phyloP scores from a whole-genome alignment of 176 grass and related monocot genomes.

The Aegilops longissima region DNA sequence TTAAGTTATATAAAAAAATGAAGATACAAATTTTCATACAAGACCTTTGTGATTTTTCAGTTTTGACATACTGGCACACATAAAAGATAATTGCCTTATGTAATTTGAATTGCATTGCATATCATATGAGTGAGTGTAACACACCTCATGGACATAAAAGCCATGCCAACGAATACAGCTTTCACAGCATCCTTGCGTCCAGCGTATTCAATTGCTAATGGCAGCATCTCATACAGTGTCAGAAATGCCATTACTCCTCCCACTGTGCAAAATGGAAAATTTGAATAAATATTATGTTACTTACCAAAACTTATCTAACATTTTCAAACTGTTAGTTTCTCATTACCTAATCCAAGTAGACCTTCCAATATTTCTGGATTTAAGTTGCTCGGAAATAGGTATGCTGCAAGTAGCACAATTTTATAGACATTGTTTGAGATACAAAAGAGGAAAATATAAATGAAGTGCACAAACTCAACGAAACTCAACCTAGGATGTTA shows the following conservation, averaged over 20 bases:
- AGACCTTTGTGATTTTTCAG: not conserved
- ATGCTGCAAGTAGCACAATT: conserved; percentile 54
- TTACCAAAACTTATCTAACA: not conserved
- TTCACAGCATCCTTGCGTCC: conserved; percentile 91
- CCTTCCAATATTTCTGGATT: conserved; percentile 96
- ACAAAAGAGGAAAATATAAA: not conserved
- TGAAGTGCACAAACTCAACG: not conserved
- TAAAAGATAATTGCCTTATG: not conserved
- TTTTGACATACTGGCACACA: not conserved
- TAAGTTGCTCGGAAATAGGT: conserved; percentile 79
- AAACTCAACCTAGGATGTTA: not conserved
- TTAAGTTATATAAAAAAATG: not conserved
- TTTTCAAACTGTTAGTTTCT: not conserved
- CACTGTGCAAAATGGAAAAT: conserved; percentile 45
- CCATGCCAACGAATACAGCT: conserved; percentile 97
- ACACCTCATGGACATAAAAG: conserved; percentile 97
- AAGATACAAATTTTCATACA: not conserved
- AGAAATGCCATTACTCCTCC: conserved; percentile 96
- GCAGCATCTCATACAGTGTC: conserved; percentile 93
- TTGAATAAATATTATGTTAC: conserved; percentile 7
- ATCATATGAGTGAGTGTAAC: conserved; percentile 15
- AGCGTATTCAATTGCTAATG: conserved; percentile 86
- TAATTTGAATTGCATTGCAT: not conserved
- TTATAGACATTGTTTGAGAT: conserved; percentile 20
- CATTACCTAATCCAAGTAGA: conserved; percentile 95